Base-by-base conservation (phyloP, 2,329 filamentous ascomycete species). In the Drechmeria coniospora region DNA sequence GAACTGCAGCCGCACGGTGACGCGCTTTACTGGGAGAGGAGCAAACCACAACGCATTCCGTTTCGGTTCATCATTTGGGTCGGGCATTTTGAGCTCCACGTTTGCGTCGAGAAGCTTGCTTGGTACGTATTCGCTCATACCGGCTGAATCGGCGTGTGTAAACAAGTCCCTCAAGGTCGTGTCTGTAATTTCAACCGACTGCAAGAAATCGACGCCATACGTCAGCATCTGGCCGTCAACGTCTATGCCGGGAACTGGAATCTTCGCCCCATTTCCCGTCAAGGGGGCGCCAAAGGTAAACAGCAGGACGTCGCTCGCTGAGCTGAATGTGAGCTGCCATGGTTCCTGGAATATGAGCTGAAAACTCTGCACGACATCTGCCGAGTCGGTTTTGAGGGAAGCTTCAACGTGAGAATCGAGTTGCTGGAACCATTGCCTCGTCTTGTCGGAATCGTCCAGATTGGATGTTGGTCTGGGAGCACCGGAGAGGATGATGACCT, bases 1-100 rank as follows among this genome's bases (percentile, higher is more conserved):
- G 20, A 35, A 31, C 20, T 32, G 30, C 16, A 30, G 23, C 3
- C 28, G 27, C 3, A 33, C 21, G 1, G 15, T 27, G 11, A 17
- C 23, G 2, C 21, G 32, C 29, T 14, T 20, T 15, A 27, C 23
- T 1, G 15, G n/a, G 10, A 2, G 10, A 10, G 32, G 32, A 2
- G 21, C 13, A 25, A 27, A 29, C 32, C 32, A 34, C 12, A 34
- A 8, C 8, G 32, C 32, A 11, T 32, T 31, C n/a, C 29, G 15
- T 12, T 29, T 34, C 2, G 30, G 30, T 10, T 2, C n/a, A 10
- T 11, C 12, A 5, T 3, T 14, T 7, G 27, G 13, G 4, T 13
- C n/a, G n/a, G n/a, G n/a, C n/a, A n/a, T 26, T n/a, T n/a, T 14
- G 15, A 34, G 29, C 6, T n/a, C 24, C 12, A 29, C 29, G 3